Evolutionary conservation across 2,329 filamentous ascomycete genomes (phyloP), one percentile per base, ranked within the genome.

Genomic region (Hirsutella rhossiliensis): DNA sequence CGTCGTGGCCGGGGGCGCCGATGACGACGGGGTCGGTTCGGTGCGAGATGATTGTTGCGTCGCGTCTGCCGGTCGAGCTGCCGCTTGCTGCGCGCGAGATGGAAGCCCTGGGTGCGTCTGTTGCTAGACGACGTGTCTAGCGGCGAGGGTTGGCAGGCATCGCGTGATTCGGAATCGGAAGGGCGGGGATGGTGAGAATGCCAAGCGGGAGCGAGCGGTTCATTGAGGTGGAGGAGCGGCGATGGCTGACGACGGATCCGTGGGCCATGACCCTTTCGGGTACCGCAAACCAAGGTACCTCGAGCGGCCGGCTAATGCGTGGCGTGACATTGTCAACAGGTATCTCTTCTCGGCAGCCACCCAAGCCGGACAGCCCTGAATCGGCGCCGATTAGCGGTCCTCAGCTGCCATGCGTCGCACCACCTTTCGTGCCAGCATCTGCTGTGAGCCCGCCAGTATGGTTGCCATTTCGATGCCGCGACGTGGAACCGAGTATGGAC

Each of bases 51-150:
- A n/a, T n/a, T n/a, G n/a, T n/a, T n/a, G n/a, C n/a, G n/a, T n/a
- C n/a, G n/a, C n/a, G n/a, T n/a, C n/a, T n/a, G n/a, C n/a, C n/a
- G n/a, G n/a, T n/a, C n/a, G n/a, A n/a, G n/a, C n/a, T 27, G 5
- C 9, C 5, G 23, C 23, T 13, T 23, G 11, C 11, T 44, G 20
- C 32, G 37, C 43, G 42, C 38, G 5, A 45, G 38, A 46, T 48
- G n/a, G n/a, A n/a, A n/a, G n/a, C n/a, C n/a, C n/a, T n/a, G n/a
- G n/a, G n/a, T n/a, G 43, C 54, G 50, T 52, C 43, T 43, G 44
- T 48, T 45, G 52, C 54, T 47, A 53, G 52, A 52, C 48, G 40
- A 40, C 40, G 47, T 27, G 51, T 52, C 53, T 56, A 56, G 52
- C 50, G 52, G 47, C 42, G 43, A 43, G 44, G 45, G 37, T 32